Conservation (phyloP, 768 basidiomycete species). For the Panus rudis region DNA sequence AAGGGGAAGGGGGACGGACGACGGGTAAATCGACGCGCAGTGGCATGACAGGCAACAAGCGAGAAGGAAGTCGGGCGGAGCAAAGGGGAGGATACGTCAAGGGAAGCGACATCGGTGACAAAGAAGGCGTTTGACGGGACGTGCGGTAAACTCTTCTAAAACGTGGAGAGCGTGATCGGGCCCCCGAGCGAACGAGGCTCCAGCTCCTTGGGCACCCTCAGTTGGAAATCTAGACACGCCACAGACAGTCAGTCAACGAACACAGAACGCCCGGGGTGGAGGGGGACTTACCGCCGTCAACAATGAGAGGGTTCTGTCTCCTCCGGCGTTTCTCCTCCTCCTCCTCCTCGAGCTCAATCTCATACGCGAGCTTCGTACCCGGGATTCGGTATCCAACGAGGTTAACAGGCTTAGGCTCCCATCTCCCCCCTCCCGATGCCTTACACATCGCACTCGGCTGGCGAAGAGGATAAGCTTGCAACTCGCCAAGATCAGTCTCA, state of each 20-base stretch:
- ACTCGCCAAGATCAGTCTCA: slow-evolving; percentile 39
- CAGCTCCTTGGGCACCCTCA: slow-evolving; percentile 47
- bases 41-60: no score
- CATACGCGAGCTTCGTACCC: slow-evolving; percentile 60
- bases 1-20: no score
- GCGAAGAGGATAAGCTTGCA: slow-evolving; percentile 67
- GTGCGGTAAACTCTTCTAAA: slow-evolving; percentile 36
- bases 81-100: no score
- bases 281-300: slow-evolving; percentile 40
- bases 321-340: slow-evolving; percentile 45
- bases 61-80: no score
- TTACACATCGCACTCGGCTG: slow-evolving; percentile 67
- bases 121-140: no score
- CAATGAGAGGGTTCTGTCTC: slow-evolving; percentile 56
- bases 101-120: no score
- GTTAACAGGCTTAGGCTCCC: slow-evolving; percentile 58
- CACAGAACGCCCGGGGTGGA: not conserved
- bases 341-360: slow-evolving; percentile 63
- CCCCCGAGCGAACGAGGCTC: slow-evolving; percentile 38
- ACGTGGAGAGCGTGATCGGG: slow-evolving; percentile 54
- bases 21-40: no score
- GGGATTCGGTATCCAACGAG: slow-evolving; percentile 46
- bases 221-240: slow-evolving; percentile 51
- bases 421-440: slow-evolving; percentile 71
- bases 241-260: slow-evolving; percentile 2